A percentile compares a stretch with the other conserved stretches of the same genome.
These are phyloP conservation scores for Iris macrosiphon DNA, from an alignment of 106 monocot species.

Conservation along the genomic window DNA sequence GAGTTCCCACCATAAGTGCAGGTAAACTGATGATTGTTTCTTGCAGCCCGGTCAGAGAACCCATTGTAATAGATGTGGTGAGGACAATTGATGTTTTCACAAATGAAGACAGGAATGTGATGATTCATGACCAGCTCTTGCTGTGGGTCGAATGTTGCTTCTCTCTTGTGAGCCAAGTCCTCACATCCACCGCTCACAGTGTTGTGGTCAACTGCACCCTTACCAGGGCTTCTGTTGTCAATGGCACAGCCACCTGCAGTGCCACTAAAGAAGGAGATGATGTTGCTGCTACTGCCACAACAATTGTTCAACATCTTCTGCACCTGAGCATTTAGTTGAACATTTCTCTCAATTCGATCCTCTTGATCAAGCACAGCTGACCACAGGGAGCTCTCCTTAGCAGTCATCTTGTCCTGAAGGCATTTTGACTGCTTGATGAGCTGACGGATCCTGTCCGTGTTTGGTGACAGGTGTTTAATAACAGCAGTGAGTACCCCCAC, in stretches of 20 bases:
- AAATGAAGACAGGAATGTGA: not conserved
- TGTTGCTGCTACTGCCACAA: not conserved
- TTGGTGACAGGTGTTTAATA: slow-evolving; percentile 12
- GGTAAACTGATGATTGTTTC: slow-evolving; percentile 3
- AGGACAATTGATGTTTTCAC: slow-evolving; percentile 3
- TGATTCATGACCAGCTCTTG: not conserved
- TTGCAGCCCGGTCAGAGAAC: not conserved
- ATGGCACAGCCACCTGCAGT: slow-evolving; percentile 9
- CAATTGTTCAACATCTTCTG: not conserved
- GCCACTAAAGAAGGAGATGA: not conserved
- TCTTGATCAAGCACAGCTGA: slow-evolving; percentile 8
- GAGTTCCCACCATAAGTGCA: not conserved
- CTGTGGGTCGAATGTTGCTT: not conserved
- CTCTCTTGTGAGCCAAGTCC: not conserved
- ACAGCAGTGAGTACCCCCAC: slow-evolving; percentile 14
- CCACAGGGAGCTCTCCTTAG: slow-evolving; percentile 12
- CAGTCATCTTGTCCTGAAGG: slow-evolving; percentile 21
- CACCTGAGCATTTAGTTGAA: slow-evolving; percentile 2
- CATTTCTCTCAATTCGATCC: not conserved
- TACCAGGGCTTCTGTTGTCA: not conserved
- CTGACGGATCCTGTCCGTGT: slow-evolving; percentile 10
- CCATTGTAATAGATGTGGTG: not conserved
- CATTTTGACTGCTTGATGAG: slow-evolving; percentile 18
- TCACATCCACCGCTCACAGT: not conserved
- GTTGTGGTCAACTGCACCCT: not conserved